Conservation (phyloP, 257 asterid genomes). For the Thymus quinquecostatus region DNA sequence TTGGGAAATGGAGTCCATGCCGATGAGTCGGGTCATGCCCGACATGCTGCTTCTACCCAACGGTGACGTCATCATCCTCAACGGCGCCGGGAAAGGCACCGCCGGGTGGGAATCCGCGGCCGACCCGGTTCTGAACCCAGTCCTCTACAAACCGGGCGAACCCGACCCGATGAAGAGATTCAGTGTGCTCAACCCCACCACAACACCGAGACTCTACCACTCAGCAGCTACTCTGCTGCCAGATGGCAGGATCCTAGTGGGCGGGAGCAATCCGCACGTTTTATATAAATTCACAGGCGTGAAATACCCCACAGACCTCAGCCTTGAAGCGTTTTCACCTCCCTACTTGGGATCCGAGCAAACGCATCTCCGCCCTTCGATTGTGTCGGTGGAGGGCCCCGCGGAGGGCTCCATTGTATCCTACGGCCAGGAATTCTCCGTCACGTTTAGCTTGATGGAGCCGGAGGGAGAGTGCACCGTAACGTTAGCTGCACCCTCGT, state of each 20-base stretch:
- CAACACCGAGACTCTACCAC: constrained; percentile 73
- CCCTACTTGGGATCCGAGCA: constrained; percentile 52
- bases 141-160: constrained; percentile 52
- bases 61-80: constrained; percentile 63
- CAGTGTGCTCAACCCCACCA: constrained; percentile 56
- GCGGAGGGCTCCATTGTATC: constrained; percentile 26
- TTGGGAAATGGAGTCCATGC: constrained; percentile 84
- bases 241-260: constrained; percentile 86
- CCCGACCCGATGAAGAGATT: constrained; percentile 49
- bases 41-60: constrained; percentile 74
- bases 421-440: constrained; percentile 57
- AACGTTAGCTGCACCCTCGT: constrained; percentile 76
- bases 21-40: constrained; percentile 79
- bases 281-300: constrained; percentile 69
- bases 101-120: constrained; percentile 94
- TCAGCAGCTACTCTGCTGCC: constrained; percentile 69
- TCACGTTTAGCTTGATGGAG: constrained; percentile 47
- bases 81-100: constrained; percentile 75
- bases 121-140: constrained; percentile 69
- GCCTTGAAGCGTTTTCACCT: constrained; percentile 70
- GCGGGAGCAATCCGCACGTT: constrained; percentile 89
- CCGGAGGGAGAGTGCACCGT: constrained; percentile 44
- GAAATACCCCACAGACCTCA: constrained; percentile 73
- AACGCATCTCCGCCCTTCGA: constrained; percentile 59
- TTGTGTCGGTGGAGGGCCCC: constrained; percentile 47